phyloP scores from a whole-genome alignment of 2,329 filamentous ascomycete genomes.

The Dactylellina drechsleri region DNA sequence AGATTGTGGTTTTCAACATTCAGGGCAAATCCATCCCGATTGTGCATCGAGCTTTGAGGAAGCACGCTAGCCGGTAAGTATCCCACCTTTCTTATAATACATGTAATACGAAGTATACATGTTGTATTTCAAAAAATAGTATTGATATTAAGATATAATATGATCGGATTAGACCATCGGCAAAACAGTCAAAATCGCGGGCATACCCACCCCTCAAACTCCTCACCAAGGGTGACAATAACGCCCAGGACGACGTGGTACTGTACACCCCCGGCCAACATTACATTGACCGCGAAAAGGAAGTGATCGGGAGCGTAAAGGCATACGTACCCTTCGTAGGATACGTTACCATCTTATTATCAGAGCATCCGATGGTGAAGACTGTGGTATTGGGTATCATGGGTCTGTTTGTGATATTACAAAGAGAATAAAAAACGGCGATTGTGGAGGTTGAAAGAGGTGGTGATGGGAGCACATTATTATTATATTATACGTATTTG shows the following conservation, averaged over 20 bases:
- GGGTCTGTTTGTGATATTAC: constrained; percentile 91
- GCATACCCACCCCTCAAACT: constrained; percentile 69
- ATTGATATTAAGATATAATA: no score
- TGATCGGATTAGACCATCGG: constrained; percentile 58
- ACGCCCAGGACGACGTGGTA: constrained; percentile 90
- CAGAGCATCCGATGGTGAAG: constrained; percentile 97
- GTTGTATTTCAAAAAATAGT: no score
- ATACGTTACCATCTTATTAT: constrained; percentile 94
- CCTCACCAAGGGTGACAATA: constrained; percentile 98
- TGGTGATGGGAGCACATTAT: not conserved
- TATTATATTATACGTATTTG: not conserved
- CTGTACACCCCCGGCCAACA: constrained; percentile 86
- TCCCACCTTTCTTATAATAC: no score
- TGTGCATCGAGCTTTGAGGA: constrained; percentile 87
- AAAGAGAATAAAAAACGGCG: constrained; percentile 74
- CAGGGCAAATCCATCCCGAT: constrained; percentile 96
- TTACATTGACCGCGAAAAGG: constrained; percentile 80
- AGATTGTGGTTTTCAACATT: constrained; percentile 84
- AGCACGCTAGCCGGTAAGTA: constrained; percentile 70
- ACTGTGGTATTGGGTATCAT: constrained; percentile 93
- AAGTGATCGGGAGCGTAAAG: constrained; percentile 92
- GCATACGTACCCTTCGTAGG: constrained; percentile 94
- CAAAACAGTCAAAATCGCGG: constrained; percentile 59
- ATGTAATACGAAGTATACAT: no score
- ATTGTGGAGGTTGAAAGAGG: not conserved